Conservation (phyloP, 164 flowering plant species). For the Vitis cinerea region DNA sequence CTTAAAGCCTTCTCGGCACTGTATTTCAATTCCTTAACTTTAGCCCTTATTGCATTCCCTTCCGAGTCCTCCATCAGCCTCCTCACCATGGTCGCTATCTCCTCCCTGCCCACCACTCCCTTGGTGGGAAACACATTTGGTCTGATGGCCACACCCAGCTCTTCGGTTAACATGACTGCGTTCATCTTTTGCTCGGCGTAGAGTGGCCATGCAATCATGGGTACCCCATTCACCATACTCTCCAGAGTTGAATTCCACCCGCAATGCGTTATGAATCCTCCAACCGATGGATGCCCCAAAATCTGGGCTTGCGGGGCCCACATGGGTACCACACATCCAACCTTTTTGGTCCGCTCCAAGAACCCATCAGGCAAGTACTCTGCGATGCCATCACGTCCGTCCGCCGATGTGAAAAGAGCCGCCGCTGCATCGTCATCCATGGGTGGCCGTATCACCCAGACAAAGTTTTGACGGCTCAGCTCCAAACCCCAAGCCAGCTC, state of each 20-base stretch:
- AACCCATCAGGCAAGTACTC: constrained; percentile 41
- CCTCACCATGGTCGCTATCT: constrained; percentile 35
- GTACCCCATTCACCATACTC: constrained; percentile 40
- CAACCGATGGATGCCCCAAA: constrained; percentile 29
- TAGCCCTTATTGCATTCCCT: constrained; percentile 21
- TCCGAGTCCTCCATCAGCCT: constrained; percentile 30
- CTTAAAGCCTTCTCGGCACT: constrained; percentile 21
- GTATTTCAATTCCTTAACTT: constrained; percentile 20
- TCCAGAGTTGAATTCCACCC: constrained; percentile 59
- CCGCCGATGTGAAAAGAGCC: constrained; percentile 5
- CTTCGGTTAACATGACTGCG: constrained; percentile 34
- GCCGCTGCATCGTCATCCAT: constrained; percentile 5
- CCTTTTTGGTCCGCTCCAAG: constrained; percentile 14
- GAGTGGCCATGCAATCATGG: constrained; percentile 57
- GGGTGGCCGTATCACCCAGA: constrained; percentile 46
- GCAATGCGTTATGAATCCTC: constrained; percentile 45
- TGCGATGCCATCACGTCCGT: not conserved
- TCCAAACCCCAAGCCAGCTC: constrained; percentile 55
- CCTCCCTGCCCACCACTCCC: constrained; percentile 32
- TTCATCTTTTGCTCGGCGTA: constrained; percentile 52
- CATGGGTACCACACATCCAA: constrained; percentile 28
- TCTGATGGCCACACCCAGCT: constrained; percentile 34
- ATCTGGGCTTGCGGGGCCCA: constrained; percentile 46
- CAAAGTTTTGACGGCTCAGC: constrained; percentile 32
- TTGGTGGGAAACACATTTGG: constrained; percentile 6